phyloP scores from a whole-genome alignment of 768 basidiomycete species.

The Tricholoma matsutake region DNA sequence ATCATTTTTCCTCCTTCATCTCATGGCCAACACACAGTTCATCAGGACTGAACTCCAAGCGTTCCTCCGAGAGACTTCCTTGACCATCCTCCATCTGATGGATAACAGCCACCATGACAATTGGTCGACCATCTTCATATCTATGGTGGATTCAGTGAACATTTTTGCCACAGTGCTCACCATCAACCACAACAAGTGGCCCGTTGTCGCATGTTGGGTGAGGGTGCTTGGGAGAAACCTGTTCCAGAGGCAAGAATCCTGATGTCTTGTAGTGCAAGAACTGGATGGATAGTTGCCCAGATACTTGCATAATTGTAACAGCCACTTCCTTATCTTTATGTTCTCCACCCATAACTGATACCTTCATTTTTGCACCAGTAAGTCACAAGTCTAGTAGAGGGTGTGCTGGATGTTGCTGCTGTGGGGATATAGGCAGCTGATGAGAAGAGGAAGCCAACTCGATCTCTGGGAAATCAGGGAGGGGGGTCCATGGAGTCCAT shows the following conservation, averaged over 20 bases:
- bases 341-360: neutral
- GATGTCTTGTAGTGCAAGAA: too few species aligned
- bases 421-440: too few species aligned
- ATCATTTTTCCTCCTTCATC: neutral
- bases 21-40: neutral
- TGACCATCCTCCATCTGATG: neutral
- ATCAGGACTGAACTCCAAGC: neutral
- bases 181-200: neutral
- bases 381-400: too few species aligned
- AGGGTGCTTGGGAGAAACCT: neutral
- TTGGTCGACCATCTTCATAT: neutral
- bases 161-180: constrained; percentile 1
- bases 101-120: neutral
- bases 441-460: too few species aligned
- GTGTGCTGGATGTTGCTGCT: too few species aligned
- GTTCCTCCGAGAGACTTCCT: neutral
- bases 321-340: neutral
- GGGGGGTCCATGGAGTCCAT: too few species aligned
- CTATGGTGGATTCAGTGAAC: neutral
- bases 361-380: too few species aligned
- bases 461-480: too few species aligned
- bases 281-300: neutral
- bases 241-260: too few species aligned
- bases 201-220: neutral
- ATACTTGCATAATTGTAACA: neutral